Conservation (phyloP, 306 rosid species). For the Carpinus fangiana region DNA sequence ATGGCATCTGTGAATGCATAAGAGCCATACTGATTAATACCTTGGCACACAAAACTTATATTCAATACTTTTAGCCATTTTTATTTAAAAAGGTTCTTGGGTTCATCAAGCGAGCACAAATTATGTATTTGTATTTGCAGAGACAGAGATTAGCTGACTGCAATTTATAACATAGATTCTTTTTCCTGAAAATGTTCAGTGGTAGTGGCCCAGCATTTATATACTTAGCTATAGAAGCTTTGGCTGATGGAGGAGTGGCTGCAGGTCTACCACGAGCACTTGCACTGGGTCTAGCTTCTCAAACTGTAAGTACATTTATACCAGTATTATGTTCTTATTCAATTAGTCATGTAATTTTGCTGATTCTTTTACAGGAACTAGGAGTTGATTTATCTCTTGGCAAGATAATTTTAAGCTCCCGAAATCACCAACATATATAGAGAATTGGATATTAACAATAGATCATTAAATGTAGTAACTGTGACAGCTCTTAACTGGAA, state of each 20-base stretch:
- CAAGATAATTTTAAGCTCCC: neutral
- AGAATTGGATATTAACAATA: neutral
- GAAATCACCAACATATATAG: neutral
- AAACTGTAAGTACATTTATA: conserved; percentile 70
- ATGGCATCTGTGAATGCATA: conserved; percentile 3
- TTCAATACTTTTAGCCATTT: neutral
- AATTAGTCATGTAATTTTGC: conserved; percentile 9
- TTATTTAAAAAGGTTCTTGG: neutral
- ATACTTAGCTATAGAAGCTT: conserved; percentile 89
- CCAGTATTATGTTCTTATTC: conserved; percentile 1
- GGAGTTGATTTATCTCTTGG: neutral
- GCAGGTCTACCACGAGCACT: conserved; percentile 96
- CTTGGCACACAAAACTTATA: neutral
- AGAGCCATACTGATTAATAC: neutral
- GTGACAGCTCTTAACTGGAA: neutral
- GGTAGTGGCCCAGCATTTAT: conserved; percentile 97
- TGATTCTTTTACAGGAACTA: neutral
- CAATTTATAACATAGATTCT: conserved; percentile 5
- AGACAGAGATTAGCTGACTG: neutral
- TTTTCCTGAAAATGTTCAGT: conserved; percentile 53
- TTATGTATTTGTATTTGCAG: neutral
- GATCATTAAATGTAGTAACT: neutral
- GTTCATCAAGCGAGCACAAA: neutral
- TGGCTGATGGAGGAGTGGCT: conserved; percentile 99
- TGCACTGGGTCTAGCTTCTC: conserved; percentile 86